Evolutionary conservation across 495 filamentous ascomycete genomes (phyloP), one percentile per base, ranked within the genome.

Genomic region (Penicillium odoratum): DNA sequence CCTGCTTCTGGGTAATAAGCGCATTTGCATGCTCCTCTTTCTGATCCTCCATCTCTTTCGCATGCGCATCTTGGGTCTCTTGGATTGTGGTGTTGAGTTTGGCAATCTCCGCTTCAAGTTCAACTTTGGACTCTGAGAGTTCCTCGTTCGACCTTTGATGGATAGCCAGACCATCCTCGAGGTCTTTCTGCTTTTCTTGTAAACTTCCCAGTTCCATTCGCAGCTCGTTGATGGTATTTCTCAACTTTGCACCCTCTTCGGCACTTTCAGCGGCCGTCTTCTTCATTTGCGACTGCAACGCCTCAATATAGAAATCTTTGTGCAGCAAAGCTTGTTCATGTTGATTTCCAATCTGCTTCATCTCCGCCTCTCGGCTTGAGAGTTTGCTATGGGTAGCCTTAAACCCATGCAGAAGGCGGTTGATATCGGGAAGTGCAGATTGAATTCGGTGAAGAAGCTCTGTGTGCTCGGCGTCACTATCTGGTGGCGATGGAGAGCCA

Each of bases 131-230:
- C 21, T 69, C 57, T 3, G 68, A 65, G 16, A 79, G 69, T 61
- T 81, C 72, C 48, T 76, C 69, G 46, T 75, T 76, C 29, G 66
- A 65, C 52, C 72, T 76, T 48, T 78, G 74, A 5, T 74, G 75
- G 15, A 61, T 63, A 7, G 64, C 65, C 18, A 81, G 51, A 30
- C 58, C 74, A 29, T 80, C 72, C 58, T 79, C 71, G 7, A 85
- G 68, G 38, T 83, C 79, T 29, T 76, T 79, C 26, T 84, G 73
- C 63, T 81, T 77, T 38, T 80, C 80, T 46, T 83, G 81, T 18
- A 87, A 64, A 55, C 84, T 81, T 26, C 75, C 76, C 5, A 88
- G 72, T 64, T 89, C 86, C 31, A 78, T 69, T 11, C 77, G 80
- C 5, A 83, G 68, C 48, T 80, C 76, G 38, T 74, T 78, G 66